Conservation (phyloP, 306 rosid genomes). For the Cyclanthera cordifolia region DNA sequence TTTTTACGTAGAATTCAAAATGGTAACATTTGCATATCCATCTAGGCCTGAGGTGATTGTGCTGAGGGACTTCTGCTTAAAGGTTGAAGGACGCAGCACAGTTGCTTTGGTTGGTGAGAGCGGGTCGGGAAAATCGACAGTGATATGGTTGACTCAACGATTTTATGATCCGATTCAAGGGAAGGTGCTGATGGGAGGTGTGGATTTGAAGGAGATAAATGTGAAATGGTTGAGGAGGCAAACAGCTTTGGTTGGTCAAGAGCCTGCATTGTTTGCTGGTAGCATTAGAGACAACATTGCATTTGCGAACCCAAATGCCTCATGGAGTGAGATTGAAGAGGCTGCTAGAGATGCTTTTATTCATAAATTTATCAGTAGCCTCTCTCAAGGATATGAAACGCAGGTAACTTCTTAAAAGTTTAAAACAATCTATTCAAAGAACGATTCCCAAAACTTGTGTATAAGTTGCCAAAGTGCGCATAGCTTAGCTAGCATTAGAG, state of each 20-base stretch:
- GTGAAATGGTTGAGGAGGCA: conserved; percentile 77
- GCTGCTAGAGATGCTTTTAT: conserved; percentile 72
- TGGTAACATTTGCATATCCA: conserved; percentile 78
- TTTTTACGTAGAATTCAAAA: conserved; percentile 48
- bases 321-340: conserved; percentile 78
- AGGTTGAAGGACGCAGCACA: conserved; percentile 53
- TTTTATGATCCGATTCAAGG: conserved; percentile 86
- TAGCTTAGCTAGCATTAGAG: too few species aligned
- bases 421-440: background rate
- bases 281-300: conserved; percentile 75
- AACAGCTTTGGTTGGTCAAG: conserved; percentile 84
- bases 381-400: conserved; percentile 84
- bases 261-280: conserved; percentile 73
- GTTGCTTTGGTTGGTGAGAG: conserved; percentile 81
- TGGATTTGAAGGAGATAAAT: conserved; percentile 56
- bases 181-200: conserved; percentile 60
- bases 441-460: background rate
- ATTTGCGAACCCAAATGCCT: conserved; percentile 51
- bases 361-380: conserved; percentile 73
- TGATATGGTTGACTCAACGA: conserved; percentile 72
- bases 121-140: conserved; percentile 89
- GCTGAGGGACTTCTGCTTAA: conserved; percentile 51
- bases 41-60: conserved; percentile 65
- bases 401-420: conserved; percentile 34
- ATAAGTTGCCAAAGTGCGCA: too few species aligned